Conservation (phyloP, 352 stramenopile species). For the Phytopythium boreale region DNA sequence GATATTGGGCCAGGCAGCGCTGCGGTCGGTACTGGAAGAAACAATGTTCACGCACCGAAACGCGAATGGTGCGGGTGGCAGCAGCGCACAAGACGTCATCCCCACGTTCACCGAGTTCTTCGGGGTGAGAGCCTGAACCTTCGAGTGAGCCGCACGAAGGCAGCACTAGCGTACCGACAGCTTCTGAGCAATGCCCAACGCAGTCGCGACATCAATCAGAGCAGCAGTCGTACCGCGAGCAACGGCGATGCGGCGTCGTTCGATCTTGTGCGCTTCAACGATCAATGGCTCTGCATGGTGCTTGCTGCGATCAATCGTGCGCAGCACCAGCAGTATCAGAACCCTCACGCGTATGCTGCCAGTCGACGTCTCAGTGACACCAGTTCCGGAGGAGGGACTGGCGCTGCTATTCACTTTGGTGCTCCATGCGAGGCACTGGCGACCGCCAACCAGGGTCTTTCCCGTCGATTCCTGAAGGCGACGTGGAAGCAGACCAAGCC, state of each 20-base stretch:
- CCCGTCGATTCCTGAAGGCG: slow-evolving; percentile 29
- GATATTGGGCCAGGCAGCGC: slow-evolving; percentile 20
- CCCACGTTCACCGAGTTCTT: slow-evolving; percentile 24
- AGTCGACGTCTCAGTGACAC: not conserved
- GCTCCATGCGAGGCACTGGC: slow-evolving; percentile 26
- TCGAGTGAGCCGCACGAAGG: slow-evolving; percentile 26
- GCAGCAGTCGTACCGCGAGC: not conserved
- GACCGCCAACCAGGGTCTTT: slow-evolving; percentile 23
- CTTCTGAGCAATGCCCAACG: slow-evolving; percentile 14
- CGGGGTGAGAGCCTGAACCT: slow-evolving; percentile 23
- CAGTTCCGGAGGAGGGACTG: not conserved
- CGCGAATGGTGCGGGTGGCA: not conserved
- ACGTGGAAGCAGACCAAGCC: slow-evolving; percentile 46
- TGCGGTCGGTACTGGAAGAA: slow-evolving; percentile 23
- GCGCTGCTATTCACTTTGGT: slow-evolving; percentile 29
- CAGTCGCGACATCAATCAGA: not conserved
- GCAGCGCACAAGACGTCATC: slow-evolving; percentile 3
- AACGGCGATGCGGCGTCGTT: slow-evolving; percentile 1
- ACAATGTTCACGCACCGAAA: slow-evolving; percentile 12
- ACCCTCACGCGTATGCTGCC: not conserved
- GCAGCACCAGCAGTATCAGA: slow-evolving; percentile 31
- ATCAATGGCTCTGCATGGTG: slow-evolving; percentile 28
- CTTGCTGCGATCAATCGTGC: slow-evolving; percentile 31
- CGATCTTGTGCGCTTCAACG: slow-evolving; percentile 21
- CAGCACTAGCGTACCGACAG: slow-evolving; percentile 29